Evolutionary conservation across 495 filamentous ascomycete species (phyloP).

Genomic region (Apiosordaria backusii): DNA sequence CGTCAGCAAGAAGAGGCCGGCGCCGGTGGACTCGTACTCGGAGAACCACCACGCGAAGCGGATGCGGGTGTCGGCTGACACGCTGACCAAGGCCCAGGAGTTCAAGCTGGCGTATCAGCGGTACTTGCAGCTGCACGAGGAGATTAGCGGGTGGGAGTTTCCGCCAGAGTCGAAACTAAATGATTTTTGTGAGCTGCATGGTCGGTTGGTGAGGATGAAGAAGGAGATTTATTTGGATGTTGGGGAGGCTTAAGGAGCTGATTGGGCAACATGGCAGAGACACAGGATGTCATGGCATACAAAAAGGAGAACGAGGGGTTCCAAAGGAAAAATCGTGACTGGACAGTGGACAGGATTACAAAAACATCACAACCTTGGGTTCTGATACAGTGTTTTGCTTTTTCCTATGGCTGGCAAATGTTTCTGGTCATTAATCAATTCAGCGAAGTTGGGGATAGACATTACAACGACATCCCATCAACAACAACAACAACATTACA

Average conservation of each 20-base stretch:
- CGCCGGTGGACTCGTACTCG: slow-evolving; percentile 19
- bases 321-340: neutral
- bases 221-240: slow-evolving; percentile 52
- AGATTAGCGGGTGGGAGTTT: slow-evolving; percentile 49
- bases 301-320: neutral
- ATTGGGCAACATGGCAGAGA: neutral
- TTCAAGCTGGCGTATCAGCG: slow-evolving; percentile 62
- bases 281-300: neutral
- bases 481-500: neutral
- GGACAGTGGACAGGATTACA: no score
- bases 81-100: slow-evolving; percentile 52
- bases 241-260: slow-evolving; percentile 7
- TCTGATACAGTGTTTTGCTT: neutral
- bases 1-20: slow-evolving; percentile 40
- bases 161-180: slow-evolving; percentile 56
- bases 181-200: slow-evolving; percentile 58
- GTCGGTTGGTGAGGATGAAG: slow-evolving; percentile 60
- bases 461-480: no score
- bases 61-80: slow-evolving; percentile 34
- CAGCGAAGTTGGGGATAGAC: neutral
- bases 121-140: slow-evolving; percentile 60
- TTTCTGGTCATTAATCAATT: neutral
- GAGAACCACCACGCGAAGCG: slow-evolving; percentile 34
- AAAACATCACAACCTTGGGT: neutral
- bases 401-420: neutral